Conservation (phyloP, 2,329 filamentous ascomycete genomes). For the Verticillium tricorpus region DNA sequence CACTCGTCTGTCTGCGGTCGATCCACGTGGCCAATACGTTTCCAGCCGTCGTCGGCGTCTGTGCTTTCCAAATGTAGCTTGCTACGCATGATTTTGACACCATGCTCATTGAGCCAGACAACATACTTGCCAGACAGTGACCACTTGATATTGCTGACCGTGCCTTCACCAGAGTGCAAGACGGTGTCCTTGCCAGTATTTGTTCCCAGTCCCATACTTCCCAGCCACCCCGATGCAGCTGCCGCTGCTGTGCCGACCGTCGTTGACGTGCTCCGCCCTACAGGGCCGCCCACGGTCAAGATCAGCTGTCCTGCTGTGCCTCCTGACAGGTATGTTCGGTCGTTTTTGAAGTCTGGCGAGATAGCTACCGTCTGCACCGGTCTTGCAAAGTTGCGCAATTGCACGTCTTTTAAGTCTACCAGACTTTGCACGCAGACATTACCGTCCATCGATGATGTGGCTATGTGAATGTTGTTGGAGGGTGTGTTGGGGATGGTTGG, state of each 20-base stretch:
- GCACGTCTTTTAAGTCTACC: slow-evolving; percentile 83
- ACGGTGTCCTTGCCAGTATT: slow-evolving; percentile 81
- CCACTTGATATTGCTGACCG: slow-evolving; percentile 91
- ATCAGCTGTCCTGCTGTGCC: slow-evolving; percentile 85
- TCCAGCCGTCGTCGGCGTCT: slow-evolving; percentile 85
- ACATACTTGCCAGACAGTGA: slow-evolving; percentile 89
- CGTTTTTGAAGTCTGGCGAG: slow-evolving; percentile 91
- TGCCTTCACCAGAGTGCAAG: slow-evolving; percentile 86
- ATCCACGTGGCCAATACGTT: slow-evolving; percentile 87
- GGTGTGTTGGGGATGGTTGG: slow-evolving; percentile 65
- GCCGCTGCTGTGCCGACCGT: slow-evolving; percentile 80
- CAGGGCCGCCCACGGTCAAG: slow-evolving; percentile 74
- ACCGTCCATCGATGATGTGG: slow-evolving; percentile 90
- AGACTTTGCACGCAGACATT: slow-evolving; percentile 90
- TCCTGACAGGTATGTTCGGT: slow-evolving; percentile 85
- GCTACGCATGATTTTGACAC: slow-evolving; percentile 96
- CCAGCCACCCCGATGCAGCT: slow-evolving; percentile 84
- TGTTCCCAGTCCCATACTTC: slow-evolving; percentile 74
- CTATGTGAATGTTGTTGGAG: slow-evolving; percentile 89
- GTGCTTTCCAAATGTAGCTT: slow-evolving; percentile 73
- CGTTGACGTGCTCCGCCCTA: slow-evolving; percentile 81
- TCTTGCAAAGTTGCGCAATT: slow-evolving; percentile 86
- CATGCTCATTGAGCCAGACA: slow-evolving; percentile 93
- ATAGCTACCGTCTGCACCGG: slow-evolving; percentile 88
- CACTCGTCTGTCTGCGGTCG: slow-evolving; percentile 81